Evolutionary conservation across 805 yeast genomes (phyloP), one percentile per base, ranked within the genome.

Genomic region (Saccharomycopsis amapae): DNA sequence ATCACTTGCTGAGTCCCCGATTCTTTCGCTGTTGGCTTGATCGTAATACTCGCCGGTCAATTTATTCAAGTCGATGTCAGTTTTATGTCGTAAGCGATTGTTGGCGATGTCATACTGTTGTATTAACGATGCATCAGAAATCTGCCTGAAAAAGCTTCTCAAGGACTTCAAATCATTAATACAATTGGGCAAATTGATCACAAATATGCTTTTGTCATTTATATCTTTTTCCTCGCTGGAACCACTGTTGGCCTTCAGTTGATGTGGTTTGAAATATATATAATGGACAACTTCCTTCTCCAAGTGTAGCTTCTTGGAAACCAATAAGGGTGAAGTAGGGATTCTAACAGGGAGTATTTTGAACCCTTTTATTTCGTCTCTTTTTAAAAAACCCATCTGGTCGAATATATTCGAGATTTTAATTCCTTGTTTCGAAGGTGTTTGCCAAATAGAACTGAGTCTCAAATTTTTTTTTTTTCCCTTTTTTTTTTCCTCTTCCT

Each of bases 131-230:
- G 82, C 85, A 2, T 78, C 72, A 30, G 85, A 78, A 1, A 83
- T 68, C 12, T 70, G 64, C 45, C 72, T 71, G 55, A 87, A 76
- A 35, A 79, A 71, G 46, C 67, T 69, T 56, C 77, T 81, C 40
- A 87, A 58, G 30, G 67, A 66, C 36, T 71, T 68, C 13, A 75
- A 56, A 20, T 71, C 68, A 5, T 87, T 71, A 47, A 51, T 32
- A 17, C 73, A 71, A 19, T 81, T 64, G 1, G 97, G 96, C 34
- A 87, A 64, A 58, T 89, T 88, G 48, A 83, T 77, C 4, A 82
- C 60, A 63, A 89, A 89, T n/a, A 89, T 61, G 24, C 84, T 72
- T 42, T 84, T 68, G 42, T 73, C 72, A 18, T 71, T 62, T 28
- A 72, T 72, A 2, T 66, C 62, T 28, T 66, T 68, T 42, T 66